phyloP scores from a whole-genome alignment of 257 asterid species.

The Capsicum rhomboideum region DNA sequence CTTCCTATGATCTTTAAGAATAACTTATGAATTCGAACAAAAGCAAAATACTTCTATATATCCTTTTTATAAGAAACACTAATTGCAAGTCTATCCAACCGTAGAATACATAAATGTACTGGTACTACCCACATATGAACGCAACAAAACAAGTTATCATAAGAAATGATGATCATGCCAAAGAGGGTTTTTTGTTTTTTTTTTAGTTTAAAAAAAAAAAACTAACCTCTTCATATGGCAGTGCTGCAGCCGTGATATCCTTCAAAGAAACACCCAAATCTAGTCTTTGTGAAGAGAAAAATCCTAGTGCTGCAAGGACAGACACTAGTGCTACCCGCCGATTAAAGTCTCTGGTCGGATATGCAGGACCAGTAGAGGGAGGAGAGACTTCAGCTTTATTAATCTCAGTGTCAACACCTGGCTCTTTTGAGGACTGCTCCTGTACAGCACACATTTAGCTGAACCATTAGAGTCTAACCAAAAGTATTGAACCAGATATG shows the following conservation, averaged over 20 bases:
- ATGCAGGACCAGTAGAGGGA: conserved; percentile 49
- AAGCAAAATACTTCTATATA: background rate
- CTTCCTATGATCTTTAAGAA: background rate
- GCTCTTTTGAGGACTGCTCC: conserved; percentile 36
- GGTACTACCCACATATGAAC: background rate
- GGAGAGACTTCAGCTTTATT: conserved; percentile 11
- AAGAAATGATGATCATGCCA: background rate
- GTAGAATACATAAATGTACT: background rate
- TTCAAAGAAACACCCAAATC: conserved; percentile 80
- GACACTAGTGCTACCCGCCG: conserved; percentile 60
- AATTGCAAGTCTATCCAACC: background rate
- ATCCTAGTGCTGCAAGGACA: conserved; percentile 56
- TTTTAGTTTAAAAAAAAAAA: no score
- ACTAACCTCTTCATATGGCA: conserved; percentile 91
- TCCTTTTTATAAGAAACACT: background rate
- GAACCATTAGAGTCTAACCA: background rate
- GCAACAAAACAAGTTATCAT: background rate
- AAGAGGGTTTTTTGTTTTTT: no score
- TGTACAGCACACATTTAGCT: conserved; percentile 10
- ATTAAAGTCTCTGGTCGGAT: conserved; percentile 61
- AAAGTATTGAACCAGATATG: background rate
- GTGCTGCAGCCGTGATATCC: conserved; percentile 71
- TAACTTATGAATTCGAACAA: background rate
- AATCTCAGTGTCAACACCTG: conserved; percentile 26
- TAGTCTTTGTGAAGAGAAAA: conserved; percentile 55